phyloP scores from a whole-genome alignment of 2,329 filamentous ascomycete species.

The Escovopsis sp. region DNA sequence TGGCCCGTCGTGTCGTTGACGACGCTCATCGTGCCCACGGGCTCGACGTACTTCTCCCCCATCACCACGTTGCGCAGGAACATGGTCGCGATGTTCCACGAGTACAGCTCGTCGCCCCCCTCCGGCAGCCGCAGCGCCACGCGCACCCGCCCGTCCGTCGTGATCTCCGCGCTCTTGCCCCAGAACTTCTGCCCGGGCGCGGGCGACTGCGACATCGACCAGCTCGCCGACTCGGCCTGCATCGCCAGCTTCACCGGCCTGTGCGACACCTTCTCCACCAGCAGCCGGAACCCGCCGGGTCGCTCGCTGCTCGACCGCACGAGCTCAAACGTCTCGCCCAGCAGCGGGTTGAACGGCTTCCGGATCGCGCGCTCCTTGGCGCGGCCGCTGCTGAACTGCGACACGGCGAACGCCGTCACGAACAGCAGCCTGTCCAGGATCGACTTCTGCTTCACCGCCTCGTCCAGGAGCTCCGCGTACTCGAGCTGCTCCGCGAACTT shows the following conservation, averaged over 20 bases:
- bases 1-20: slow-evolving; percentile 70
- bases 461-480: slow-evolving; percentile 72
- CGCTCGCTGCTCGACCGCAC: slow-evolving; percentile 65
- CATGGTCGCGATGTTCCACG: slow-evolving; percentile 74
- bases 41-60: slow-evolving; percentile 95
- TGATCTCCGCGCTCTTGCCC: slow-evolving; percentile 92
- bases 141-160: slow-evolving; percentile 75
- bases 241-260: slow-evolving; percentile 84
- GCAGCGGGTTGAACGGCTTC: slow-evolving; percentile 93
- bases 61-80: slow-evolving; percentile 94
- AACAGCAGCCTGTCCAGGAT: slow-evolving; percentile 60
- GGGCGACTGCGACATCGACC: slow-evolving; percentile 79
- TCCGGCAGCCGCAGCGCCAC: slow-evolving; percentile 54
- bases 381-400: slow-evolving; percentile 65
- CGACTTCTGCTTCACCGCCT: slow-evolving; percentile 47
- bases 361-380: slow-evolving; percentile 83
- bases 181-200: slow-evolving; percentile 93
- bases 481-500: slow-evolving; percentile 82
- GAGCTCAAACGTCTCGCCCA: slow-evolving; percentile 91
- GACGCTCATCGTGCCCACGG: slow-evolving; percentile 78
- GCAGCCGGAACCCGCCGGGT: slow-evolving; percentile 63
- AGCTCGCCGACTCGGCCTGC: slow-evolving; percentile 73
- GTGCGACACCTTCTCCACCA: slow-evolving; percentile 93
- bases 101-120: slow-evolving; percentile 65
- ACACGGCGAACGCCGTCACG: slow-evolving; percentile 81